These are phyloP conservation scores for Calycina herbarum DNA, from an alignment of 2,329 filamentous ascomycete genomes.

Conservation along the genomic window DNA sequence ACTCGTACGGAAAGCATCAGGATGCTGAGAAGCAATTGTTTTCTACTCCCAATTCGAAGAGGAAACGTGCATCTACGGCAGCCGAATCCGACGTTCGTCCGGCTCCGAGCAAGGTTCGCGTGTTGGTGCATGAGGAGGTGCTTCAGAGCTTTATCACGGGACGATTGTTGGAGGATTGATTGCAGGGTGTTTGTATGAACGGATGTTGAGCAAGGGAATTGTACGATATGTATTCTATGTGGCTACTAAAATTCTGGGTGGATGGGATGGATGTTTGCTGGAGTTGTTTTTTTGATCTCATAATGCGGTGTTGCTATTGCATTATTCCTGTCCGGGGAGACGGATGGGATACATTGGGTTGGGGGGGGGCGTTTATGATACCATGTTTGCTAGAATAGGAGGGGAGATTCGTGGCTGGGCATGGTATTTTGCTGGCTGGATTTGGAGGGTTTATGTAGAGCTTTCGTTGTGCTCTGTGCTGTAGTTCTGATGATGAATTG, in stretches of 20 bases:
- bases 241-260: not conserved
- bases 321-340: slow-evolving; percentile 1
- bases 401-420: not conserved
- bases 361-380: slow-evolving; percentile 8
- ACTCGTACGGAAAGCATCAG: slow-evolving; percentile 63
- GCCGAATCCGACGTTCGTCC: slow-evolving; percentile 34
- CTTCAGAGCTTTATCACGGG: slow-evolving; percentile 92
- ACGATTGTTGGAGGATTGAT: slow-evolving; percentile 54
- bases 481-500: too few species aligned
- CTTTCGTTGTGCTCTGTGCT: too few species aligned
- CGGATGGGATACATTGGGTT: not conserved
- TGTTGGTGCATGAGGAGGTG: slow-evolving; percentile 82
- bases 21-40: slow-evolving; percentile 43
- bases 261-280: not conserved
- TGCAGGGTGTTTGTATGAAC: not conserved
- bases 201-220: not conserved
- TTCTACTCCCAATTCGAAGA: slow-evolving; percentile 42
- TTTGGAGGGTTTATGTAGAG: too few species aligned
- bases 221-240: not conserved
- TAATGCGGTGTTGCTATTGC: not conserved
- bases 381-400: not conserved
- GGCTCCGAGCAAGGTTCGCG: slow-evolving; percentile 55
- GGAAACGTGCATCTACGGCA: slow-evolving; percentile 42
- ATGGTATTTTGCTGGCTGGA: too few species aligned
- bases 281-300: not conserved